These are phyloP conservation scores for Cicer pinnatifidum DNA, from an alignment of 306 rosid species.

Conservation along the genomic window DNA sequence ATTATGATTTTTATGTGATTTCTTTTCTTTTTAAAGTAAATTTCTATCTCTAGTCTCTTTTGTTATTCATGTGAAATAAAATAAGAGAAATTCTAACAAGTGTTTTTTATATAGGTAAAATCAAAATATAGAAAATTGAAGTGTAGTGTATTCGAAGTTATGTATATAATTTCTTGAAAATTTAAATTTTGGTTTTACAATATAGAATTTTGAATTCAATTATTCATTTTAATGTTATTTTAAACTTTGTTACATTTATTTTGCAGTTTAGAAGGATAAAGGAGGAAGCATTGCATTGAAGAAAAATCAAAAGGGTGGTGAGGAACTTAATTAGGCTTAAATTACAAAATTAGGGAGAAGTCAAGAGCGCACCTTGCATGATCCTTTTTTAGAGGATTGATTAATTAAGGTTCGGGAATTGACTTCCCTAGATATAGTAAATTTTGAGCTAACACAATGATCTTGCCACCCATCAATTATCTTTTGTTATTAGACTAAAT, in stretches of 20 bases:
- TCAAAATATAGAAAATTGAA: too few relatives aligned
- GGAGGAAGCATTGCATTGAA: conserved; percentile 1
- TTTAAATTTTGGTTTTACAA: too few relatives aligned
- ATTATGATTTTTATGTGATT: too few relatives aligned
- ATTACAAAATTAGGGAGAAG: conserved; percentile 59
- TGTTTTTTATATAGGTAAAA: too few relatives aligned
- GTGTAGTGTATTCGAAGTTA: too few relatives aligned
- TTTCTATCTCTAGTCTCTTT: too few relatives aligned
- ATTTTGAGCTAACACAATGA: conserved; percentile 38
- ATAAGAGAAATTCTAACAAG: too few relatives aligned
- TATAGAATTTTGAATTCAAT: neutral
- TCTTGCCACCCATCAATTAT: conserved; percentile 48
- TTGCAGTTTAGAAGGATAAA: conserved; percentile 51
- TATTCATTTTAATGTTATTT: neutral
- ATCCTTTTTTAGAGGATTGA: conserved; percentile 58
- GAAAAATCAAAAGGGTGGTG: conserved; percentile 44
- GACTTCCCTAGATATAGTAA: conserved; percentile 69
- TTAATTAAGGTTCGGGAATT: conserved; percentile 94
- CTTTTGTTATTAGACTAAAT: conserved; percentile 28
- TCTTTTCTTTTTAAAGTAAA: too few relatives aligned
- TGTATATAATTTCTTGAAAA: too few relatives aligned
- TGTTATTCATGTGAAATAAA: too few relatives aligned
- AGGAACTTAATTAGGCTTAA: conserved; percentile 49
- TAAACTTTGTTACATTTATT: neutral
- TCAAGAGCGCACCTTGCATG: conserved; percentile 98